Evolutionary conservation across 768 basidiomycete species (phyloP).

Genomic region (Filobasidium floriforme): DNA sequence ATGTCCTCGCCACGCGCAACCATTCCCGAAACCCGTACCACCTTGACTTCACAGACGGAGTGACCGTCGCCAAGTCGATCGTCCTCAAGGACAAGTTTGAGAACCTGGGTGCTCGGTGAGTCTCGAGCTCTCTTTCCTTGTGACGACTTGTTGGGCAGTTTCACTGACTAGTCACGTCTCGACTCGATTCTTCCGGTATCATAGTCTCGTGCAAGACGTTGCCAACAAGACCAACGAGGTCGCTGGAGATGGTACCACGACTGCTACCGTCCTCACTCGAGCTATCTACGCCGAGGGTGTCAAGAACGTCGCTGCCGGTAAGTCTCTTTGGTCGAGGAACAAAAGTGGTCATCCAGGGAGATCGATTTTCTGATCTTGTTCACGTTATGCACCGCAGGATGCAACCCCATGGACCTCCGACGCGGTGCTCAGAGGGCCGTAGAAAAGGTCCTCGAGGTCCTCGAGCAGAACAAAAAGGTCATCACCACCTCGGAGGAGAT

Average conservation of each 20-base stretch:
- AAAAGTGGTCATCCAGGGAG: neutral
- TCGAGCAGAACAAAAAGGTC: conserved; percentile 77
- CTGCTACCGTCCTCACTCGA: conserved; percentile 90
- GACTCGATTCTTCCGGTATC: conserved; percentile 5
- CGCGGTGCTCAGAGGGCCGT: conserved; percentile 96
- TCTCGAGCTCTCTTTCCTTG: conserved; percentile 16
- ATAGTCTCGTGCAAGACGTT: conserved; percentile 85
- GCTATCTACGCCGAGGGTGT: conserved; percentile 98
- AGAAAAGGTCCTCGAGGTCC: conserved; percentile 84
- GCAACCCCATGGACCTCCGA: conserved; percentile 99
- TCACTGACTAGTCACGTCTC: neutral
- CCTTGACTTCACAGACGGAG: conserved; percentile 61
- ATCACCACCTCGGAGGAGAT: conserved; percentile 98
- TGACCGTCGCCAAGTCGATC: conserved; percentile 93
- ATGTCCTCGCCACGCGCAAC: too few species aligned
- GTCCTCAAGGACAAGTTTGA: conserved; percentile 94
- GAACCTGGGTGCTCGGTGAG: conserved; percentile 93
- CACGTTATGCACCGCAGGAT: conserved; percentile 50
- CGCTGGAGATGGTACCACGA: conserved; percentile 96
- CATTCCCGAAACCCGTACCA: too few species aligned
- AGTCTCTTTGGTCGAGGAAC: neutral
- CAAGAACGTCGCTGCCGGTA: conserved; percentile 84
- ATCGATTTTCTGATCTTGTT: neutral
- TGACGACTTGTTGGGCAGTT: neutral
- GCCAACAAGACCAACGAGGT: conserved; percentile 94